Conservation (phyloP, 176 grass and related monocot species). For the Carex parvula region DNA sequence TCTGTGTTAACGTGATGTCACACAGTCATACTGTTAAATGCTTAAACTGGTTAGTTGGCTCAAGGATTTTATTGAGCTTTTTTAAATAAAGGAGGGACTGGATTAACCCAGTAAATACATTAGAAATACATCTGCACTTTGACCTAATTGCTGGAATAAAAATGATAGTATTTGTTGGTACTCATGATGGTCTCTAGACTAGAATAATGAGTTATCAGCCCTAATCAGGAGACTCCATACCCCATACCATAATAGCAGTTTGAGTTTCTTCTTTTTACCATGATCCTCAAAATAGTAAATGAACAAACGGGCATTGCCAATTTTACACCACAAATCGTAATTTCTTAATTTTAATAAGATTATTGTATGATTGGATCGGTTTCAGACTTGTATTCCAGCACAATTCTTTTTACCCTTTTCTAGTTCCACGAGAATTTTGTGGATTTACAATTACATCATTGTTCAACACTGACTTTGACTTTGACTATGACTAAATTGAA, state of each 20-base stretch:
- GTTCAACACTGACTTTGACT: conserved; percentile 9
- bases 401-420: neutral
- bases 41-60: neutral
- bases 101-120: neutral
- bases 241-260: neutral
- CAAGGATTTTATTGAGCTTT: neutral
- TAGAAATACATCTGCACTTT: neutral
- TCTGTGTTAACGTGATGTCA: neutral
- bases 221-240: neutral
- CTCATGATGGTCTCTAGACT: neutral
- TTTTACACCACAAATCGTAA: neutral
- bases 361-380: neutral
- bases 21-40: neutral
- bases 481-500: neutral
- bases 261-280: neutral
- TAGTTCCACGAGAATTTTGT: neutral
- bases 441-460: conserved; percentile 1
- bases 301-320: neutral
- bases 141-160: neutral
- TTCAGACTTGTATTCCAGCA: conserved; percentile 1
- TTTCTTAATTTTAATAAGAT: neutral
- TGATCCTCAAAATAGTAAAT: neutral
- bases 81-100: neutral
- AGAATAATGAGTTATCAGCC: neutral
- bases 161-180: neutral